Base-by-base conservation (phyloP, 768 basidiomycete species). In the Amanita exitialis region DNA sequence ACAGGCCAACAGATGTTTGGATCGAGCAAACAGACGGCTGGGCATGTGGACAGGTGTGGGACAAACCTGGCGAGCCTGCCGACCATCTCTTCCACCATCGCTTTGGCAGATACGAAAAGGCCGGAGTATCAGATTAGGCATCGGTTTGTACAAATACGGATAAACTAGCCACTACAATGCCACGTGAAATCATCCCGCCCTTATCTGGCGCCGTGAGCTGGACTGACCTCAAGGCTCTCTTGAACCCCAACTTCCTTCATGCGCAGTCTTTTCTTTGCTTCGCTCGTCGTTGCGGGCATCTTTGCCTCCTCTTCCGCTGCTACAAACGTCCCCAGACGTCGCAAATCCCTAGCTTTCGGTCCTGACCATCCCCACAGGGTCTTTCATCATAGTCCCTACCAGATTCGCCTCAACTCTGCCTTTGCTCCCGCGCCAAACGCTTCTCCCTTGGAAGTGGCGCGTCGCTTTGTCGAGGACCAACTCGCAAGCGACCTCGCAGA, bases 271-370 rank as follows among this genome's bases (percentile, higher is more conserved):
- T 52, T 52, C 44, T 25, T 35, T 34, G 20, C 51, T 3, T 52
- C 51, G 13, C 42, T 52, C 35, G 35, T 52, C 13, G 42, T 46
- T 8, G 32, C 34, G 16, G 51, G 51, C 27, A 37, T 52, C 10
- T 41, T 43, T 45, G 28, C 51, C 30, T 27, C 23, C 10, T 18
- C 37, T 3, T 6, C 23, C 20, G 25, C 9, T 20, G 16, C 20
- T 4, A 6, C 5, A 2, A 15, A 23, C 37, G 60, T 71, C 13
- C 62, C 66, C 32, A 63, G 61, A 34, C 80, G 91, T 59, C 82
- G 94, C 61, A 96, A 97, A 84, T 79, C 94, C 0, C 77, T 98
- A 50, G 83, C 84, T 20, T 96, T 95, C 62, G 94, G 94, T 1
- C 91, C 92, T 4, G 69, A 74, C 15, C 83, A 83, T 54, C 78